Base-by-base conservation (phyloP, 2,329 filamentous ascomycete species). In the Epichloe sylvatica region DNA sequence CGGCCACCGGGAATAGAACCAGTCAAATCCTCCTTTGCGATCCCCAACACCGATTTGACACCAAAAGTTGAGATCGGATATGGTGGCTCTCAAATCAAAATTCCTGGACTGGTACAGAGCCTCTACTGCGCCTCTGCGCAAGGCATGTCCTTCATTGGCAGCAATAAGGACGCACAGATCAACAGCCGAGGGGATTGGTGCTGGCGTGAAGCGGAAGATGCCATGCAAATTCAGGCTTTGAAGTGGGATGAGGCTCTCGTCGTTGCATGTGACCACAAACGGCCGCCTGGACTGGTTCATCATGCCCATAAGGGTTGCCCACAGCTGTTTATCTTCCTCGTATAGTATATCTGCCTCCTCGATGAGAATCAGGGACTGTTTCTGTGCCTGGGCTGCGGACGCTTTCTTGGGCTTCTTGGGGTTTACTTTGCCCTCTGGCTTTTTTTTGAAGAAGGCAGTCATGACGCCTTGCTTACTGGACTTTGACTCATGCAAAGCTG, bases 11-110 rank as follows among this genome's bases (percentile, higher is more conserved):
- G 83, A 79, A 57, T 84, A 81, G 58, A 94, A 86, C 91, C 94
- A 98, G 58, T 91, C 86, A 42, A 94, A 77, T 0, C 92, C 91
- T 19, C 86, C 85, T 57, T 85, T 85, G n/a, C 80, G 74, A 62
- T 95, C 92, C 5, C 92, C 94, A 9, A 98, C 80, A 0, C 84
- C 88, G 67, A 97, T 89, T 63, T 98, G 92, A 63, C 94, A 98
- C 91, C 91, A 98, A 62, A 94, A 92, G 62, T 94, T 83, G 30
- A 98, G 75, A 53, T 97, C 89, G 50, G 77, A 81, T 45, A 98
- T 79, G 2, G 84, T 82, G 21, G 83, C 87, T 49, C 92, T 81
- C 12, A 98, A 69, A 62, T 98, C 92, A 30, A 75, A 67, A 2
- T 74, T 64, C 48, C 85, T 83, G 13, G 79, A 78, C 48, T 75